phyloP scores from a whole-genome alignment of 2,329 filamentous ascomycete genomes.

The Spiromastix sp. region DNA sequence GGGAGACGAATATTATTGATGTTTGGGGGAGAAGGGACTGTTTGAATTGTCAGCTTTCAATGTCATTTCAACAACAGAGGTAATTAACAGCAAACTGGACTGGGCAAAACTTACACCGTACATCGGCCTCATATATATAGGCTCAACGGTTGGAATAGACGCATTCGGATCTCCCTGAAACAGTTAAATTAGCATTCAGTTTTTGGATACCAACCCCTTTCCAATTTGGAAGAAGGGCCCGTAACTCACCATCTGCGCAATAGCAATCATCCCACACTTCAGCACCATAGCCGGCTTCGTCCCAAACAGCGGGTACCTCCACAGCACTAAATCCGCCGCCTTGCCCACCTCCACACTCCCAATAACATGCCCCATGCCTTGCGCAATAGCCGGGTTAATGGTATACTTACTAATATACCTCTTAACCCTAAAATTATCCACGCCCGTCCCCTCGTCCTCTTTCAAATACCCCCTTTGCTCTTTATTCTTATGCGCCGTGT shows the following conservation, averaged over 20 bases:
- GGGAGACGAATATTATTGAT: constrained; percentile 74
- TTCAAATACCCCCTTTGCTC: constrained; percentile 63
- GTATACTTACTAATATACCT: constrained; percentile 93
- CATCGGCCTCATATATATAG: constrained; percentile 74
- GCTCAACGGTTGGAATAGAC: constrained; percentile 80
- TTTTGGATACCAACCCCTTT: too few relatives aligned
- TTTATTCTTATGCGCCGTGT: constrained; percentile 97
- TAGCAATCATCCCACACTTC: constrained; percentile 80
- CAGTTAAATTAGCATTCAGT: constrained; percentile 3
- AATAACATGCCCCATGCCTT: constrained; percentile 80
- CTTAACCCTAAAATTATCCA: constrained; percentile 88
- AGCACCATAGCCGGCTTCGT: constrained; percentile 72
- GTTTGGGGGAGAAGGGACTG: constrained; percentile 55
- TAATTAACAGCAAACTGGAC: not conserved
- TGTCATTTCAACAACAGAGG: constrained; percentile 1
- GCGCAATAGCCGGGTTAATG: constrained; percentile 82
- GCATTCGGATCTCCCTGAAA: constrained; percentile 65
- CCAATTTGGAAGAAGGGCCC: not conserved
- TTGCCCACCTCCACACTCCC: constrained; percentile 85
- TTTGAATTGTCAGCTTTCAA: not conserved
- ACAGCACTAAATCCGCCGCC: constrained; percentile 78
- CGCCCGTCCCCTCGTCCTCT: constrained; percentile 68
- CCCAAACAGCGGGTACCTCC: constrained; percentile 77
- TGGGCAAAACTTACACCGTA: constrained; percentile 46
- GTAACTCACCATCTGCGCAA: constrained; percentile 64